phyloP scores from a whole-genome alignment of 805 yeast species.

The Lipomyces yamadae region DNA sequence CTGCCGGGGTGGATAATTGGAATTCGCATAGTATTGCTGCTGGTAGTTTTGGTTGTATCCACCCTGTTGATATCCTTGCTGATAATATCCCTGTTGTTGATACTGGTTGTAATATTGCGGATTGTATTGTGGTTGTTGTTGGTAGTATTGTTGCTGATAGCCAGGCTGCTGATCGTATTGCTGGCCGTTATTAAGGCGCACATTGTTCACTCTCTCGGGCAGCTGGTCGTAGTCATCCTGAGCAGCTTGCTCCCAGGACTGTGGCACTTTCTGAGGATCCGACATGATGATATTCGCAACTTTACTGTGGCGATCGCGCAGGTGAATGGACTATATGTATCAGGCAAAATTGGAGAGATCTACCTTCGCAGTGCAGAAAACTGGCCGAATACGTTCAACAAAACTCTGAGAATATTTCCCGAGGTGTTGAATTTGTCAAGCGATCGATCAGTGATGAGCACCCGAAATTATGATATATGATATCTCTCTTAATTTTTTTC shows the following conservation, averaged over 20 bases:
- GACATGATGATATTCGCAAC: conserved; percentile 12
- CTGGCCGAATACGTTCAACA: not conserved
- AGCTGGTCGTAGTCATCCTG: conserved; percentile 33
- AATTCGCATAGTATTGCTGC: conserved; percentile 34
- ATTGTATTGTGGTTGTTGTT: conserved; percentile 23
- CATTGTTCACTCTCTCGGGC: conserved; percentile 22
- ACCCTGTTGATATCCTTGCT: conserved; percentile 27
- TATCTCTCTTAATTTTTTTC: not conserved
- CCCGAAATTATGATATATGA: not conserved
- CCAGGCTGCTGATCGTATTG: conserved; percentile 6
- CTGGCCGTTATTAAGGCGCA: conserved; percentile 13
- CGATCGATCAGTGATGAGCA: not conserved
- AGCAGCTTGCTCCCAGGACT: conserved; percentile 35
- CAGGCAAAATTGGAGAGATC: not conserved
- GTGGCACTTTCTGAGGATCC: conserved; percentile 29
- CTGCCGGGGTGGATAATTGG: conserved; percentile 29
- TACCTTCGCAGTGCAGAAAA: conserved; percentile 1
- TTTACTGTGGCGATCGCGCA: not conserved
- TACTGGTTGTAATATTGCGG: conserved; percentile 21
- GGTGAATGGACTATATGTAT: not conserved
- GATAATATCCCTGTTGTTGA: conserved; percentile 16
- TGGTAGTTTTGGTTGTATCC: conserved; percentile 26
- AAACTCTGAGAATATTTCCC: not conserved
- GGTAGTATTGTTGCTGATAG: conserved; percentile 23
- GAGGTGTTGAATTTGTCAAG: not conserved